These are phyloP conservation scores for Pichia sp. DNA, from an alignment of 1,139 yeast genomes.

Conservation along the genomic window DNA sequence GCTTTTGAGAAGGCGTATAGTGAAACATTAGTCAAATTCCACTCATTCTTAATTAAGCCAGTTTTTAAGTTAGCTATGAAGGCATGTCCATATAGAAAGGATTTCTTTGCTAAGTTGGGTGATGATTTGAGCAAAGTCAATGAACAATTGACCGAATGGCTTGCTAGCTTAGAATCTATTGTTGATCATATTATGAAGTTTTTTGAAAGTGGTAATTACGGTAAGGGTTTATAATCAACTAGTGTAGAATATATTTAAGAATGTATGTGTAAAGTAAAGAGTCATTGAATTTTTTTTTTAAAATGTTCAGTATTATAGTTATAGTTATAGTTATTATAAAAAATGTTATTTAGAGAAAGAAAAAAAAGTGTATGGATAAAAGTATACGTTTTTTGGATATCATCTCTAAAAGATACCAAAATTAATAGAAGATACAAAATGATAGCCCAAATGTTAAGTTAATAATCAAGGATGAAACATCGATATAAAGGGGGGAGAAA, in stretches of 20 bases:
- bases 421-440: conserved; percentile 2
- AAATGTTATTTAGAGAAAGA: not conserved
- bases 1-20: conserved; percentile 80
- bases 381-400: not conserved
- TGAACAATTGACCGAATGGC: conserved; percentile 64
- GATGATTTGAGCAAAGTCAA: conserved; percentile 57
- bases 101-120: conserved; percentile 76
- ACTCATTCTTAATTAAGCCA: conserved; percentile 76
- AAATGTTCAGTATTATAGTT: not conserved
- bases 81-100: conserved; percentile 90
- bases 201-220: conserved; percentile 75
- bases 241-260: too few relatives aligned
- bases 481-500: not conserved
- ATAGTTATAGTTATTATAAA: conserved; percentile 6
- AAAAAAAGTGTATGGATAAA: not conserved
- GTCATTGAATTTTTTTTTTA: too few relatives aligned
- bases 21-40: conserved; percentile 75
- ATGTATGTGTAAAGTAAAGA: not conserved
- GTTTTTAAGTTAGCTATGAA: conserved; percentile 91
- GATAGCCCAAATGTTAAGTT: not conserved
- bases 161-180: conserved; percentile 66
- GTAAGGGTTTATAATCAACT: conserved; percentile 63
- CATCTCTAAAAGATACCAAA: not conserved
- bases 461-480: not conserved
- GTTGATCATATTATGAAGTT: conserved; percentile 70